These are phyloP conservation scores for Podila epigama DNA, from an alignment of 192 early-diverging fungal genomes.

Conservation along the genomic window DNA sequence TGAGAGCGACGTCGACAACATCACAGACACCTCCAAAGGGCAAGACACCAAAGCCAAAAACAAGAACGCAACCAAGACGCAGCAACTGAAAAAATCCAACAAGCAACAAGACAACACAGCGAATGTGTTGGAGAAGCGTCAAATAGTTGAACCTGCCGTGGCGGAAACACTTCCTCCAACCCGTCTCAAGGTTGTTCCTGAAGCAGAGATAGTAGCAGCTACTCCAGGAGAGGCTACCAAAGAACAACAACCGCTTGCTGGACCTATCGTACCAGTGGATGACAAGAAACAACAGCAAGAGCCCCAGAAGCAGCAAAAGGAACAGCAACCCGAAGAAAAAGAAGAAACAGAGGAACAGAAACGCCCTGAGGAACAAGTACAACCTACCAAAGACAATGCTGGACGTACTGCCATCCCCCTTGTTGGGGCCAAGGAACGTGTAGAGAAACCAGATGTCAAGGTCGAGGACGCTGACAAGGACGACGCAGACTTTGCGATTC, in stretches of 20 bases:
- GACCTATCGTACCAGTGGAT: background rate
- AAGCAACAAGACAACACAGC: background rate
- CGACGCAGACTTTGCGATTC: background rate
- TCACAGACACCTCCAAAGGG: too few relatives aligned
- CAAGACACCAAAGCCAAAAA: too few relatives aligned
- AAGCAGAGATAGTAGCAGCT: too few relatives aligned
- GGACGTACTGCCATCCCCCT: background rate
- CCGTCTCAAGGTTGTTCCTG: too few relatives aligned
- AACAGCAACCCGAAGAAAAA: too few relatives aligned
- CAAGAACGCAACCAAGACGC: too few relatives aligned
- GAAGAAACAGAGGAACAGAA: too few relatives aligned
- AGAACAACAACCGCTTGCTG: background rate
- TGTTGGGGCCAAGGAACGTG: slow-evolving; percentile 1
- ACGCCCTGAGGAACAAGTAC: too few relatives aligned
- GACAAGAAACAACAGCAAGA: background rate
- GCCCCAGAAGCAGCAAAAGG: too few relatives aligned
- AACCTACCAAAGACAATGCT: slow-evolving; percentile 29
- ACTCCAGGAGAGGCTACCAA: background rate
- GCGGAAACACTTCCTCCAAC: too few relatives aligned
- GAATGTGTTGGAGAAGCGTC: background rate
- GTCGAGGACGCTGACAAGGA: background rate
- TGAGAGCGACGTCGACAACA: background rate
- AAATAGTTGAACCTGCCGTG: background rate
- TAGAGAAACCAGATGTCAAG: background rate
- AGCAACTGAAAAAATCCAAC: background rate